phyloP scores from a whole-genome alignment of 768 basidiomycete species.

The Piloderma croceum region DNA sequence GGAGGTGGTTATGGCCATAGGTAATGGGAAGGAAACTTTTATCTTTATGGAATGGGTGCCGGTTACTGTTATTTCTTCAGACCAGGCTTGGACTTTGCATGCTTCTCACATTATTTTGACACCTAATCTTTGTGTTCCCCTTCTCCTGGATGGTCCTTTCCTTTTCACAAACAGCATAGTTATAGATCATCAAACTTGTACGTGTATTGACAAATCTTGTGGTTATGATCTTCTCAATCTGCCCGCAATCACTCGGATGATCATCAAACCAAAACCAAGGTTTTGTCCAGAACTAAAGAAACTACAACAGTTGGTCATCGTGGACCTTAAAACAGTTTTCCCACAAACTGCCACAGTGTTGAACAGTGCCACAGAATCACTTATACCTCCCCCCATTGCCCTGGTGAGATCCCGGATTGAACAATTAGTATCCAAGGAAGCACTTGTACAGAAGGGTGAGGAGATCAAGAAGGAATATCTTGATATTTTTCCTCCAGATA shows the following conservation, averaged over 20 bases:
- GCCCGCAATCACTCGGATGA: neutral
- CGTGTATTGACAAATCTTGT: neutral
- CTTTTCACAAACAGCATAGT: no score
- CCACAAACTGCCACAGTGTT: no score
- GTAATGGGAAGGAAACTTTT: constrained; percentile 6
- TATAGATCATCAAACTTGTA: constrained; percentile 6
- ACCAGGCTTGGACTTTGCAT: constrained; percentile 5
- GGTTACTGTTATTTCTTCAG: constrained; percentile 7
- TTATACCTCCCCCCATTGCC: no score
- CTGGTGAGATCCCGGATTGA: no score
- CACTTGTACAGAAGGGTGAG: neutral
- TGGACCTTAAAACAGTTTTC: no score
- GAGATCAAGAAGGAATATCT: neutral
- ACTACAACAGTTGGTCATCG: neutral
- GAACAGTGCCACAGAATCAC: no score
- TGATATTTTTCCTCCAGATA: constrained; percentile 2
- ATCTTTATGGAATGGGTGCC: constrained; percentile 10
- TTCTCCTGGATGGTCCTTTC: no score
- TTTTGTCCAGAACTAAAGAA: no score
- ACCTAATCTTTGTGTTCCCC: no score
- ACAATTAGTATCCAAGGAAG: neutral
- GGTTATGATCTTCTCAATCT: constrained; percentile 1
- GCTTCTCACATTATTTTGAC: constrained; percentile 1
- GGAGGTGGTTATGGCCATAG: constrained; percentile 1
- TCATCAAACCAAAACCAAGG: neutral